phyloP scores from a whole-genome alignment of 495 filamentous ascomycete genomes.

The Hypoxylon cercidicola region DNA sequence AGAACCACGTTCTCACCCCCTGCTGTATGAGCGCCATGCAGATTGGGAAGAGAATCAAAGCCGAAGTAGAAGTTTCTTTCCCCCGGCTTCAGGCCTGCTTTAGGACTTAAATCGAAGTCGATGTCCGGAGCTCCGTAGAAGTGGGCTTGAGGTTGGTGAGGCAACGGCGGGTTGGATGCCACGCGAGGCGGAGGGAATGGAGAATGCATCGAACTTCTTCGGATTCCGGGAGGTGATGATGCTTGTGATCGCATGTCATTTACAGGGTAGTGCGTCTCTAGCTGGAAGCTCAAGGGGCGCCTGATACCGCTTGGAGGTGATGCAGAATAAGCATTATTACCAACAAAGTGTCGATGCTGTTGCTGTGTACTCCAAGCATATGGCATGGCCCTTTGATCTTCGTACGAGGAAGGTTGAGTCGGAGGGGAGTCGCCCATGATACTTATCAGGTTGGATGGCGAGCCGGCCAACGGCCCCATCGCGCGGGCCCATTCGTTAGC shows the following conservation, averaged over 20 bases:
- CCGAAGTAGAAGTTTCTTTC: constrained; percentile 77
- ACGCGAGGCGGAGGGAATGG: constrained; percentile 58
- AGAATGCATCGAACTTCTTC: constrained; percentile 70
- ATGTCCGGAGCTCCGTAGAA: constrained; percentile 73
- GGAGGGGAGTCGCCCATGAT: constrained; percentile 65
- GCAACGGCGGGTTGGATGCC: constrained; percentile 71
- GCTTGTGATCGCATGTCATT: constrained; percentile 58
- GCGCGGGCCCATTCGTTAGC: constrained; percentile 65
- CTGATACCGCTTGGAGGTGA: constrained; percentile 59
- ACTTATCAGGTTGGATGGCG: constrained; percentile 65
- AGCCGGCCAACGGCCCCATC: constrained; percentile 59
- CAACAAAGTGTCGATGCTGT: constrained; percentile 48
- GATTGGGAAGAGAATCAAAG: constrained; percentile 74
- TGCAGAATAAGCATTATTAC: constrained; percentile 54
- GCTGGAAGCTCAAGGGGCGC: constrained; percentile 63
- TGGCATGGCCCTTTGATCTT: constrained; percentile 56
- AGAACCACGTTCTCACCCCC: constrained; percentile 75
- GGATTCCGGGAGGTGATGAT: constrained; percentile 52
- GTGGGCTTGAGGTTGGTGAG: constrained; percentile 83
- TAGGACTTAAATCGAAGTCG: constrained; percentile 69
- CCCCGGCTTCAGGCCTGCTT: constrained; percentile 64
- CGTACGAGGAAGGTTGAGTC: constrained; percentile 64
- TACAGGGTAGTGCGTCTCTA: constrained; percentile 57
- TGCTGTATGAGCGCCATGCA: constrained; percentile 57
- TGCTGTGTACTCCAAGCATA: constrained; percentile 55